Percentiles rank a stretch among this genome's conserved stretches.
phyloP scores from a whole-genome alignment of 345 rosid genomes.

The Clausena lansium region DNA sequence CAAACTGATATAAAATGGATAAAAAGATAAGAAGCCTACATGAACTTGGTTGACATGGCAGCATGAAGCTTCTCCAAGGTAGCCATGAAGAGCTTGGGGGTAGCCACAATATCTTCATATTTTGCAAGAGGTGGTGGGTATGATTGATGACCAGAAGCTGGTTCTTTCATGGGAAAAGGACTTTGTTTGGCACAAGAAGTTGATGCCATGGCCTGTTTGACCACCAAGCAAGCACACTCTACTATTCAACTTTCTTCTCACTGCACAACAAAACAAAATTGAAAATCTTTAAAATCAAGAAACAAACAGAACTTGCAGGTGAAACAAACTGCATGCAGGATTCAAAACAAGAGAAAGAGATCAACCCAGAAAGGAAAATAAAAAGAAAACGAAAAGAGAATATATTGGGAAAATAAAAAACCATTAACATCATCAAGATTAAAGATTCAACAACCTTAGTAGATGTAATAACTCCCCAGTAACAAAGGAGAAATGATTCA shows the following conservation, averaged over 20 bases:
- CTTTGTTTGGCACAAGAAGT: conserved; percentile 70
- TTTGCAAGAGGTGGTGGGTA: conserved; percentile 63
- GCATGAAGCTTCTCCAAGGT: conserved; percentile 82
- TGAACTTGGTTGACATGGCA: conserved; percentile 82
- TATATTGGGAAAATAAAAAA: conserved; percentile 17
- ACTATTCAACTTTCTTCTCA: background rate
- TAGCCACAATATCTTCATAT: conserved; percentile 63
- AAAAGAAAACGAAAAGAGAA: background rate
- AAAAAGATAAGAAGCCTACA: conserved; percentile 42
- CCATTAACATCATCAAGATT: conserved; percentile 15
- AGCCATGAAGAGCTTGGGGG: conserved; percentile 59
- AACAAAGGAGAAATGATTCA: conserved; percentile 29
- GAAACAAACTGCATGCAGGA: conserved; percentile 11
- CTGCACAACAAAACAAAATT: conserved; percentile 12
- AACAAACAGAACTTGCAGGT: conserved; percentile 21
- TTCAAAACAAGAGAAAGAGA: conserved; percentile 19
- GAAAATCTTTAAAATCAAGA: background rate
- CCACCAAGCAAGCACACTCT: conserved; percentile 18
- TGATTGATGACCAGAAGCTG: conserved; percentile 30
- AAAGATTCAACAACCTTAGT: conserved; percentile 21
- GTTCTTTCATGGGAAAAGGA: conserved; percentile 46
- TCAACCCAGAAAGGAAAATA: conserved; percentile 7
- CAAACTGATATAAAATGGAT: background rate
- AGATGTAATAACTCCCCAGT: conserved; percentile 43
- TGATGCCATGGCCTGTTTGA: conserved; percentile 66